Percentiles rank a stretch among this genome's conserved stretches.
Evolutionary conservation across 2,329 filamentous ascomycete genomes (phyloP).

Genomic region (Ophiocordyceps camponoti-leonardi): DNA sequence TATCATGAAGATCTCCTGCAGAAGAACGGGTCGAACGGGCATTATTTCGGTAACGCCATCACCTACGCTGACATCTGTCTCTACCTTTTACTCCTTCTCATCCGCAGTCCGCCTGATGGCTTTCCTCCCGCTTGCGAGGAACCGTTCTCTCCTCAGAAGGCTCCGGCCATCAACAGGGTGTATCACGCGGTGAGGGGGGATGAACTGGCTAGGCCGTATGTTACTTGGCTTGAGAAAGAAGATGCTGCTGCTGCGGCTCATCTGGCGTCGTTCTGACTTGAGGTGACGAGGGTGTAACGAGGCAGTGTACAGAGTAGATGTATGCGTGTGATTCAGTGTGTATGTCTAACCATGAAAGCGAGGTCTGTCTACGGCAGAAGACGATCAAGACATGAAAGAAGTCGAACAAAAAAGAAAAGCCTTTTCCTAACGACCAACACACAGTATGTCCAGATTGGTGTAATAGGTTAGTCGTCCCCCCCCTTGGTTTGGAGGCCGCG

Average conservation of each 20-base stretch:
- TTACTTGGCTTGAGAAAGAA: not conserved
- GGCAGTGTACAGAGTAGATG: too few relatives aligned
- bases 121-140: not conserved
- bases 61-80: not conserved
- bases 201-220: not conserved
- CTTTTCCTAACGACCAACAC: too few relatives aligned
- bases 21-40: not conserved
- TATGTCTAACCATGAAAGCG: too few relatives aligned
- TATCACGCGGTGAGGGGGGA: not conserved
- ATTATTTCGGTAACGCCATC: not conserved
- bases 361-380: too few relatives aligned
- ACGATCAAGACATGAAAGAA: too few relatives aligned
- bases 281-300: not conserved
- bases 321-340: not conserved
- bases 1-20: not conserved
- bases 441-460: too few relatives aligned
- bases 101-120: not conserved
- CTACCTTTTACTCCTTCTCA: not conserved
- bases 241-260: not conserved
- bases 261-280: not conserved
- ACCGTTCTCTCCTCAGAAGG: not conserved
- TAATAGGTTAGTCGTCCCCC: too few relatives aligned
- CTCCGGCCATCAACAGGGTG: not conserved
- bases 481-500: too few relatives aligned
- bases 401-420: too few relatives aligned